Evolutionary conservation across 805 yeast species (phyloP).

Genomic region (Wickerhamomyces strasburgensis): DNA sequence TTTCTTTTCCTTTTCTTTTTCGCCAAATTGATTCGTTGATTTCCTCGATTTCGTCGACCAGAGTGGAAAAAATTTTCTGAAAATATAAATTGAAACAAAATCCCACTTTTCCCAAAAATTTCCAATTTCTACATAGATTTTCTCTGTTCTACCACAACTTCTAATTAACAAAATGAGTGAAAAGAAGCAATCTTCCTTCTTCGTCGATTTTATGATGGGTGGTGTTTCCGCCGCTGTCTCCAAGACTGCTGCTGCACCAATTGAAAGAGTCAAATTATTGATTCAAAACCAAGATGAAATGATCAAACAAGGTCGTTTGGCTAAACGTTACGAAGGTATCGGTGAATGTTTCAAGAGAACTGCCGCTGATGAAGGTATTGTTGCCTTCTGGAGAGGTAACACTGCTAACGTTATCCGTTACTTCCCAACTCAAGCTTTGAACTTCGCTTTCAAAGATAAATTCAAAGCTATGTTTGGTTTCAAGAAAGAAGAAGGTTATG

Average conservation of each 20-base stretch:
- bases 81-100: too few species aligned
- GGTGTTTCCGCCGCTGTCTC: slow-evolving; percentile 99
- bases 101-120: slow-evolving; percentile 8
- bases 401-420: slow-evolving; percentile 98
- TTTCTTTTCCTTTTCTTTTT: too few species aligned
- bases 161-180: slow-evolving; percentile 23
- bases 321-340: slow-evolving; percentile 84
- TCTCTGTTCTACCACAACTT: slow-evolving; percentile 1
- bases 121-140: slow-evolving; percentile 1
- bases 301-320: slow-evolving; percentile 95
- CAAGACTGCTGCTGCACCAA: slow-evolving; percentile 95
- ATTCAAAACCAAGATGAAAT: slow-evolving; percentile 97
- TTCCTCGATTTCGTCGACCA: too few species aligned
- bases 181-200: slow-evolving; percentile 42
- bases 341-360: slow-evolving; percentile 93
- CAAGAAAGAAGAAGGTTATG: slow-evolving; percentile 93
- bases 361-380: slow-evolving; percentile 86
- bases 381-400: slow-evolving; percentile 99
- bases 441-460: slow-evolving; percentile 98
- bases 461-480: slow-evolving; percentile 94
- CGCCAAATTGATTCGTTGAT: too few species aligned
- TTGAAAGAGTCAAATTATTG: slow-evolving; percentile 91
- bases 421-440: slow-evolving; percentile 99
- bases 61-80: slow-evolving; percentile 8
- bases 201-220: slow-evolving; percentile 85